Evolutionary conservation across 768 basidiomycete genomes (phyloP).

Genomic region (Auriscalpium microsporum): DNA sequence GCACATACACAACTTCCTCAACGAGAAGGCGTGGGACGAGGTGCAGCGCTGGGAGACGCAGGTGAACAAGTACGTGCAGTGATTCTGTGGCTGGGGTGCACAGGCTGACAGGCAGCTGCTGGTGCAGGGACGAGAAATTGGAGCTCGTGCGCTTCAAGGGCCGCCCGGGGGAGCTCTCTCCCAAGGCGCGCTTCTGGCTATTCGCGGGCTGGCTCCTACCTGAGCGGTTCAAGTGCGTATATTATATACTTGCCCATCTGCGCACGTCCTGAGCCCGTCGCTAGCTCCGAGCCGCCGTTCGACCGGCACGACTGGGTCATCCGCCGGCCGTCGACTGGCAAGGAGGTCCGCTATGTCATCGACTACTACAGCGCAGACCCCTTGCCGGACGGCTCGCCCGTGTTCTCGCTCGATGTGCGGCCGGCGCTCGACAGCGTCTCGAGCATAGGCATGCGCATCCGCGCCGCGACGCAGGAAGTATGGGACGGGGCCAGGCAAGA

Average conservation of each 20-base stretch:
- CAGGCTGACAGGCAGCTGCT: not conserved
- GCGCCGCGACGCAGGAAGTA: constrained; percentile 20
- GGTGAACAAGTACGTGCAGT: constrained; percentile 42
- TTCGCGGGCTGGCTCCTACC: constrained; percentile 88
- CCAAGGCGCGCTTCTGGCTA: constrained; percentile 84
- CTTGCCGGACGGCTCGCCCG: constrained; percentile 84
- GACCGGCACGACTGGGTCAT: constrained; percentile 95
- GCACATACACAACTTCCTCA: constrained; percentile 95
- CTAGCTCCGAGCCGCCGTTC: constrained; percentile 85
- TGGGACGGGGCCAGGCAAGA: constrained; percentile 1
- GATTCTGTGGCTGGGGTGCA: not conserved
- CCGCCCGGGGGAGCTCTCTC: constrained; percentile 85
- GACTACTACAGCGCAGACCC: constrained; percentile 96
- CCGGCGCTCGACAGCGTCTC: constrained; percentile 84
- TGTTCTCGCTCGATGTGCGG: constrained; percentile 91
- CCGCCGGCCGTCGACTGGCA: constrained; percentile 66
- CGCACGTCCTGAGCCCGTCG: not conserved
- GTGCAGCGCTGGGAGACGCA: constrained; percentile 89
- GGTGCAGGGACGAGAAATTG: constrained; percentile 51
- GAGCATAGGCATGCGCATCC: constrained; percentile 54
- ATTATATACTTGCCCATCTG: not conserved
- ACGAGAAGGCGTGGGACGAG: constrained; percentile 94
- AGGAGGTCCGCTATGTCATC: constrained; percentile 91
- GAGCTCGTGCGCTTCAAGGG: constrained; percentile 83
- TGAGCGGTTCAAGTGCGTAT: constrained; percentile 73